Evolutionary conservation across 768 basidiomycete genomes (phyloP).

Genomic region (Leucocoprinus sp.): DNA sequence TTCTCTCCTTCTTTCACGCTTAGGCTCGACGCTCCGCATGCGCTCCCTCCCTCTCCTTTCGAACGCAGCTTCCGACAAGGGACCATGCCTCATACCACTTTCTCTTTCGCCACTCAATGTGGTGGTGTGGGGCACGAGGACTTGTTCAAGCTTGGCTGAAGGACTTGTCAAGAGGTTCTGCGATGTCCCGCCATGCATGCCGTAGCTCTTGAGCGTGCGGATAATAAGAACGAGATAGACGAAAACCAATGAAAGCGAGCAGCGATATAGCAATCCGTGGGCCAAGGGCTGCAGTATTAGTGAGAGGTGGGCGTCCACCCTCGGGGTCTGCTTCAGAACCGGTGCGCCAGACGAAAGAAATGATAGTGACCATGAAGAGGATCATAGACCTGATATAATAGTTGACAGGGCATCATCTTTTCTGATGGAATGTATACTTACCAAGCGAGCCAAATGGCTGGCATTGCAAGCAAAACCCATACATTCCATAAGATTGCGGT

Average conservation of each 20-base stretch:
- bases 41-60: conserved; percentile 23
- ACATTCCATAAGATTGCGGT: conserved; percentile 29
- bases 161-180: conserved; percentile 13
- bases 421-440: conserved; percentile 15
- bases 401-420: not conserved
- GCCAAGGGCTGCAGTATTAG: conserved; percentile 31
- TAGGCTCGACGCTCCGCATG: conserved; percentile 11
- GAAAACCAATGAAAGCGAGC: conserved; percentile 48
- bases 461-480: conserved; percentile 36
- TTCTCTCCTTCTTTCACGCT: conserved; percentile 2
- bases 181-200: conserved; percentile 21
- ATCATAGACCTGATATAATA: conserved; percentile 48
- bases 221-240: conserved; percentile 57
- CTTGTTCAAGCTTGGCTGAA: conserved; percentile 2
- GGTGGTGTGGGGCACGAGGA: not conserved
- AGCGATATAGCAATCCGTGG: conserved; percentile 48
- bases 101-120: not conserved
- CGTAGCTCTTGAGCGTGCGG: conserved; percentile 53
- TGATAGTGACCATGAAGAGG: conserved; percentile 52
- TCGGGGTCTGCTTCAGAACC: conserved; percentile 37
- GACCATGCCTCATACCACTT: conserved; percentile 7
- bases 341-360: conserved; percentile 66
- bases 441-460: conserved; percentile 68
- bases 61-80: conserved; percentile 15
- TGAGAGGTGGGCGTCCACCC: conserved; percentile 27